Percentiles rank a stretch among this genome's conserved stretches.
Evolutionary conservation across 129 eudicot genomes (phyloP).

Genomic region (Deinandra increscens): DNA sequence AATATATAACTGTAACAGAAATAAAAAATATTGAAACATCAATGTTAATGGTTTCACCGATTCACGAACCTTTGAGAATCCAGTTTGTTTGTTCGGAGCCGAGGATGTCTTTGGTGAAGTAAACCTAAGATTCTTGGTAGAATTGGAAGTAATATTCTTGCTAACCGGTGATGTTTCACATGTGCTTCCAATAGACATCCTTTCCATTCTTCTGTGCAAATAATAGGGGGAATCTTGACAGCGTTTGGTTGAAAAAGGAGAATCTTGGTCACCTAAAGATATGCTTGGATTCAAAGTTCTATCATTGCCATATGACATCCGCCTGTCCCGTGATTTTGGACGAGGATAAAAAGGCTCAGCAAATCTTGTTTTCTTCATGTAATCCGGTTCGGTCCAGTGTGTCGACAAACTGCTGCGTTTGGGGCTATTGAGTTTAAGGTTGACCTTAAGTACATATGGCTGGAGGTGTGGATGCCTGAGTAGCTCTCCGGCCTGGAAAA

Average conservation of each 20-base stretch:
- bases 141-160: constrained; percentile 41
- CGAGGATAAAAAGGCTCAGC: constrained; percentile 50
- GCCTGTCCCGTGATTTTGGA: constrained; percentile 46
- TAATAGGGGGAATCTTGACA: constrained; percentile 38
- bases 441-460: constrained; percentile 71
- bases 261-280: constrained; percentile 64
- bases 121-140: constrained; percentile 42
- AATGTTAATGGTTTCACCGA: constrained; percentile 41
- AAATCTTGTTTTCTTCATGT: constrained; percentile 65
- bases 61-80: constrained; percentile 52
- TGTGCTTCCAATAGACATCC: constrained; percentile 46
- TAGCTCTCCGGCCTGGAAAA: constrained; percentile 76
- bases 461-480: constrained; percentile 79
- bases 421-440: constrained; percentile 66
- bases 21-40: neutral
- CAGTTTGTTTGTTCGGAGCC: constrained; percentile 43
- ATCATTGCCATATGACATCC: constrained; percentile 59
- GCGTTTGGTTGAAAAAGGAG: constrained; percentile 41
- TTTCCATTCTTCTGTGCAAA: constrained; percentile 42
- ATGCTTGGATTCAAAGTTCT: constrained; percentile 89
- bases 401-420: constrained; percentile 52
- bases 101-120: constrained; percentile 48
- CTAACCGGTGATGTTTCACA: constrained; percentile 40
- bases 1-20: neutral
- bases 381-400: constrained; percentile 55